Base-by-base conservation (phyloP, 2,329 filamentous ascomycete species). In the Pseudogymnoascus pannorum region DNA sequence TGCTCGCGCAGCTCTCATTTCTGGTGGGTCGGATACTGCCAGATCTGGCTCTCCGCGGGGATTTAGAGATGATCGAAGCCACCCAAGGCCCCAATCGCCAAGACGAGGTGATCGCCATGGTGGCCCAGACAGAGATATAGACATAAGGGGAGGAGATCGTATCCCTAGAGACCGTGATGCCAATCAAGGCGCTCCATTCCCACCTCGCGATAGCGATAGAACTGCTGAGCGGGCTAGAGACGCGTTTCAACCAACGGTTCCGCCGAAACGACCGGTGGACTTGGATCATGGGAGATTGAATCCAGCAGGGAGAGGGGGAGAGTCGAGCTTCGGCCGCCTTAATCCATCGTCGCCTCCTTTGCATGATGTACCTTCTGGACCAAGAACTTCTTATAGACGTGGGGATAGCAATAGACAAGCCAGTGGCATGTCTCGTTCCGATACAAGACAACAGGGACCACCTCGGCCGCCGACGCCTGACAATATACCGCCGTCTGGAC, bases 301-400 rank as follows among this genome's bases (percentile, higher is more conserved):
- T 58, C 36, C 38, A 3, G 36, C 62, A 9, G 68, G 68, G 61
- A 67, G 75, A 60, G 79, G 82, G 63, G 80, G 84, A 65, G 84
- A 87, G 69, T 81, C 82, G 14, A 84, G 82, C 61, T 87, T 87
- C 66, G 85, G 85, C 26, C 81, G 85, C 2, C 75, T 87, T 57
- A 86, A 83, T 64, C 74, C 79, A 1, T 77, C 58, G 75, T 78
- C 57, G 75, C 76, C 22, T 71, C 77, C 31, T 68, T 68, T 26
- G 77, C 71, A 72, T 24, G 78, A 74, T 40, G 72, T 81, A 40
- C 83, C 83, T 3, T 79, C 80, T n/a, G 84, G 82, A 1, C 83
- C 84, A 14, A 78, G 79, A 58, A 80, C 77, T 65, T 80, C 77
- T 67, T 81, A 77, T 62, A 75, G 74, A 63, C 77, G 74, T 66